These are phyloP conservation scores for Flagelloscypha sp. DNA, from an alignment of 768 basidiomycete species.

Conservation along the genomic window DNA sequence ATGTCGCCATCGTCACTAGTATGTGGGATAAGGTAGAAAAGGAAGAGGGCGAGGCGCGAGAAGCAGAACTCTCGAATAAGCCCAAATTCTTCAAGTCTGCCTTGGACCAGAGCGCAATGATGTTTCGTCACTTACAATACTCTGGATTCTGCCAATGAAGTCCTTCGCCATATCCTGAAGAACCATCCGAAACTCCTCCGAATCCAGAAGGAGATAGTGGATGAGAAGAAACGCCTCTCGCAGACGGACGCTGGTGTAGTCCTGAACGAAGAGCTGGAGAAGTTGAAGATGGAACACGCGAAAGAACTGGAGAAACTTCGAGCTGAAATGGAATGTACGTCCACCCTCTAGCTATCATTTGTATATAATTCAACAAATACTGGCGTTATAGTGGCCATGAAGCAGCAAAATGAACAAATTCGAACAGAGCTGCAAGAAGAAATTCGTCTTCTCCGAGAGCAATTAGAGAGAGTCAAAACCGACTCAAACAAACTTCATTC, in stretches of 20 bases:
- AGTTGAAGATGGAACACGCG: slow-evolving; percentile 14
- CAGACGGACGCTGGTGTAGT: slow-evolving; percentile 6
- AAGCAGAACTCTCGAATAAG: slow-evolving; percentile 19
- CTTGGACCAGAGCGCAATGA: slow-evolving; percentile 19
- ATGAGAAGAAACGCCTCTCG: slow-evolving; percentile 11
- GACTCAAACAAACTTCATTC: no score
- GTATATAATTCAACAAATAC: no score
- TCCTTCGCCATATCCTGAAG: slow-evolving; percentile 16
- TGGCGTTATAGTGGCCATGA: no score
- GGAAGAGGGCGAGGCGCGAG: slow-evolving; percentile 17
- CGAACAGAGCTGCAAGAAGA: no score
- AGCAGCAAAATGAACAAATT: no score
- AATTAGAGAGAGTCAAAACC: no score
- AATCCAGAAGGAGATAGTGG: slow-evolving; percentile 16
- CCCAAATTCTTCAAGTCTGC: slow-evolving; percentile 22
- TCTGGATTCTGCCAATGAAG: slow-evolving; percentile 18
- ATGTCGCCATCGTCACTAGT: slow-evolving; percentile 28
- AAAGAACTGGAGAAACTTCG: slow-evolving; percentile 15
- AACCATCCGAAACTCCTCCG: slow-evolving; percentile 18
- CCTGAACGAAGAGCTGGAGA: slow-evolving; percentile 11
- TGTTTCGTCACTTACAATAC: slow-evolving; percentile 17
- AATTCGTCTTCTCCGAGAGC: no score
- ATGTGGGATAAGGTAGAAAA: slow-evolving; percentile 28
- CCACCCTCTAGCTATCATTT: no score
- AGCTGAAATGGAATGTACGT: slow-evolving; percentile 14